Conservation (phyloP, 2,329 filamentous ascomycete genomes). For the Paracoccidioides brasiliensis region DNA sequence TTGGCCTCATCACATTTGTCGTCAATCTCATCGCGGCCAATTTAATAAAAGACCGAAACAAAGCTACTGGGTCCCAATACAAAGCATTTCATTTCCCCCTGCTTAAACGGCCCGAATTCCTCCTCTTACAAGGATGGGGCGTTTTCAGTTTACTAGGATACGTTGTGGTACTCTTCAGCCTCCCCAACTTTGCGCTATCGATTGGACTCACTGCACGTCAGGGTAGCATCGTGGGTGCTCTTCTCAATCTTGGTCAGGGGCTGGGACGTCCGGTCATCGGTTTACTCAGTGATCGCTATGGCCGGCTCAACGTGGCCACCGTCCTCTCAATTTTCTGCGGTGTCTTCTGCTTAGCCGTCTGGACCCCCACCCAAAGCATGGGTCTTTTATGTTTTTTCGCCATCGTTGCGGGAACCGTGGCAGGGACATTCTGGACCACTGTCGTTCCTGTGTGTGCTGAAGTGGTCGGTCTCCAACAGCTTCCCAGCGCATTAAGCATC, state of each 20-base stretch:
- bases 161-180: constrained; percentile 49
- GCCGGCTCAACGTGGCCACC: constrained; percentile 50
- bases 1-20: constrained; percentile 42
- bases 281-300: constrained; percentile 47
- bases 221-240: constrained; percentile 46
- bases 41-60: constrained; percentile 45
- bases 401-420: constrained; percentile 43
- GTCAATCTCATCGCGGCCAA: constrained; percentile 42
- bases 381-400: constrained; percentile 48
- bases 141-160: constrained; percentile 53
- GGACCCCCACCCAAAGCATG: constrained; percentile 47
- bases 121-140: constrained; percentile 46
- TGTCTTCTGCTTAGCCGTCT: constrained; percentile 47
- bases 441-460: constrained; percentile 48
- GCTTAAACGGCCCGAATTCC: constrained; percentile 42
- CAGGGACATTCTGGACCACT: constrained; percentile 48
- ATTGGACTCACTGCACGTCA: constrained; percentile 48
- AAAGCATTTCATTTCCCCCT: constrained; percentile 41
- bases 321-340: constrained; percentile 43
- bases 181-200: constrained; percentile 48
- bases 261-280: constrained; percentile 46
- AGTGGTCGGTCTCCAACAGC: constrained; percentile 45
- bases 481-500: constrained; percentile 45
- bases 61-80: constrained; percentile 40
- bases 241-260: constrained; percentile 51